Base-by-base conservation (phyloP, 176 grass and related monocot species). In the Avena sativa region DNA sequence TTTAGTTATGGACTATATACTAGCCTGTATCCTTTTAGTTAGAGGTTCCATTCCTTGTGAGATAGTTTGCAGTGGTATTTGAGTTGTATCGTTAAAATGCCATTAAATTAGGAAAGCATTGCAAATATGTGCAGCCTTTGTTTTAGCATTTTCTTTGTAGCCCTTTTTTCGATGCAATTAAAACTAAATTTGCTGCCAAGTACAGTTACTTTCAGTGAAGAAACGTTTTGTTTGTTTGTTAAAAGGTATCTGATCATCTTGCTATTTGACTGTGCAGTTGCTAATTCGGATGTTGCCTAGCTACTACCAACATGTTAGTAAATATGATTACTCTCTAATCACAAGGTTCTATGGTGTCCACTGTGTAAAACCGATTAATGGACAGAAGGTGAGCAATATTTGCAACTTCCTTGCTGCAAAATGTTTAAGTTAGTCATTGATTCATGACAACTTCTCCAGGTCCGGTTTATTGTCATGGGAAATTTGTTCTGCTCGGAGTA, bases 401-500 rank as follows among this genome's bases (percentile, higher is more conserved):
- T 81, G 40, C 14, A 68, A 68, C 17, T 38, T 23, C 20, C 11
- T 77, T 73, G 11, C 63, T 72, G 69, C 5, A 65, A 77, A 79
- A 50, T 91, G 25, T 57, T 74, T 34, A 16, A 2, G 47, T 9
- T 30, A 43, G 20, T 79, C 10, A 26, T 56, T 85, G 4, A 68
- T 82, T 79, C 20, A 13, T 87, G 76, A 84, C 49, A 80, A 10
- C 43, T 76, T 85, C 26, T 79, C n/a, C 86, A 98, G 97, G 90
- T 98, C 20, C 93, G 97, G 12, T 98, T 98, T 60, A 90, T 98
- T 64, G 91, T 98, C 58, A 98, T 98, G 94, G 97, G 97, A 44
- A 98, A 98, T 88, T 83, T 98, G 50, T 98, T 98, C 79, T 98
- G 97, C 74, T 96, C 97, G 3, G 97, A 96, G 12, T 96, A 92